Evolutionary conservation across 192 early-diverging fungal genomes (phyloP).

Genomic region (Endogone sp.): DNA sequence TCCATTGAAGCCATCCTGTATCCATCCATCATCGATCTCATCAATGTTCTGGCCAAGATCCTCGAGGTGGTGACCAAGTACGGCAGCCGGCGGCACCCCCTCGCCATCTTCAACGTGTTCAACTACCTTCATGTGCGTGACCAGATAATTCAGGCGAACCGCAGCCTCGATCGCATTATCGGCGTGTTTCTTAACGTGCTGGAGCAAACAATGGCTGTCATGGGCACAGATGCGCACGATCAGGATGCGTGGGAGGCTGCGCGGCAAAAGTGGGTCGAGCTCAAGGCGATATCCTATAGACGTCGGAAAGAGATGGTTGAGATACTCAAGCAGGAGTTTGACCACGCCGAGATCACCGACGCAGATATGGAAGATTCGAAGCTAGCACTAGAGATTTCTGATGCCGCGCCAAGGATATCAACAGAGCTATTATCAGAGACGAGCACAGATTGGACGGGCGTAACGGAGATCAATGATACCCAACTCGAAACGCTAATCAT

Average conservation of each 20-base stretch:
- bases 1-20: not conserved
- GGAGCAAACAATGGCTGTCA: not conserved
- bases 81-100: not conserved
- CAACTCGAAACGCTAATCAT: not conserved
- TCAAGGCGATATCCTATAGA: not conserved
- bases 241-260: not conserved
- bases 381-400: not conserved
- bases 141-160: not conserved
- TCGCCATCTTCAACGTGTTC: not conserved
- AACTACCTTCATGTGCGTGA: not conserved
- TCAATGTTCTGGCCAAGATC: not conserved
- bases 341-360: not conserved
- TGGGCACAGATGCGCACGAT: not conserved
- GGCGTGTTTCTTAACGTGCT: not conserved
- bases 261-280: not conserved
- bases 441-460: not conserved
- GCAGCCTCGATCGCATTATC: not conserved
- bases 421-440: not conserved
- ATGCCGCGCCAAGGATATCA: no score
- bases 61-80: not conserved
- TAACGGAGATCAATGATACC: not conserved
- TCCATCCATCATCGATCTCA: not conserved
- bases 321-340: not conserved
- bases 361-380: not conserved
- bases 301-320: not conserved